Percentiles rank a stretch among this genome's conserved stretches.
phyloP scores from a whole-genome alignment of 371 early-diverging fungal species.

The Saksenaea vasiformis region DNA sequence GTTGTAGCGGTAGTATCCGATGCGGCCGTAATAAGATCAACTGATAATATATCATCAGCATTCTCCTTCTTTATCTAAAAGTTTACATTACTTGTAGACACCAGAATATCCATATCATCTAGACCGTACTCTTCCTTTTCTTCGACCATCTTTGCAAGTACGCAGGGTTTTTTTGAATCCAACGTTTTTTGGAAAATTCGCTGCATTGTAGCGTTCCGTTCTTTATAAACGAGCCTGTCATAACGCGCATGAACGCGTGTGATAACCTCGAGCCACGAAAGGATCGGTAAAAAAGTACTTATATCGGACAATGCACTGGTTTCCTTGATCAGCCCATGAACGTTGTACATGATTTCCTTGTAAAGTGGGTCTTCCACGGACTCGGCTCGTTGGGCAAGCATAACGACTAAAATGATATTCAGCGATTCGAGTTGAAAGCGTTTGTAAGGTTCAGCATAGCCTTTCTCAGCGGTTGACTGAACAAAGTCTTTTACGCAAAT shows the following conservation, averaged over 20 bases:
- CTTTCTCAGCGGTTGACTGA: neutral
- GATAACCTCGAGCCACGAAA: conserved; percentile 8
- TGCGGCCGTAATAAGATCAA: conserved; percentile 26
- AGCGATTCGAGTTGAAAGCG: conserved; percentile 14
- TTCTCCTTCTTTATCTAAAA: neutral
- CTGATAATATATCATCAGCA: conserved; percentile 4
- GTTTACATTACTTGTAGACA: conserved; percentile 18
- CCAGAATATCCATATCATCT: conserved; percentile 19
- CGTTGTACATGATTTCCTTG: conserved; percentile 4
- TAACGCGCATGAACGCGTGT: conserved; percentile 8
- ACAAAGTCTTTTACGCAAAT: conserved; percentile 7
- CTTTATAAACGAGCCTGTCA: conserved; percentile 5
- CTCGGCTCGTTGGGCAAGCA: conserved; percentile 14
- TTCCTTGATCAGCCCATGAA: conserved; percentile 13
- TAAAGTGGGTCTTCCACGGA: conserved; percentile 17
- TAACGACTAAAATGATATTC: conserved; percentile 14
- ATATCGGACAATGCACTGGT: conserved; percentile 20
- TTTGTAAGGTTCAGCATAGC: conserved; percentile 9
- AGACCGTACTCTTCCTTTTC: conserved; percentile 21
- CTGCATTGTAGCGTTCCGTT: conserved; percentile 11
- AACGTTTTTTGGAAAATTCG: conserved; percentile 13
- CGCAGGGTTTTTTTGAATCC: conserved; percentile 13
- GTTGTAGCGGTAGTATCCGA: conserved; percentile 23
- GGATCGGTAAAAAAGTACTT: conserved; percentile 19
- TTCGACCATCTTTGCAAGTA: conserved; percentile 17